Evolutionary conservation across 768 basidiomycete species (phyloP), one percentile per base, ranked within the genome.

Genomic region (Hygrocybe punicea): DNA sequence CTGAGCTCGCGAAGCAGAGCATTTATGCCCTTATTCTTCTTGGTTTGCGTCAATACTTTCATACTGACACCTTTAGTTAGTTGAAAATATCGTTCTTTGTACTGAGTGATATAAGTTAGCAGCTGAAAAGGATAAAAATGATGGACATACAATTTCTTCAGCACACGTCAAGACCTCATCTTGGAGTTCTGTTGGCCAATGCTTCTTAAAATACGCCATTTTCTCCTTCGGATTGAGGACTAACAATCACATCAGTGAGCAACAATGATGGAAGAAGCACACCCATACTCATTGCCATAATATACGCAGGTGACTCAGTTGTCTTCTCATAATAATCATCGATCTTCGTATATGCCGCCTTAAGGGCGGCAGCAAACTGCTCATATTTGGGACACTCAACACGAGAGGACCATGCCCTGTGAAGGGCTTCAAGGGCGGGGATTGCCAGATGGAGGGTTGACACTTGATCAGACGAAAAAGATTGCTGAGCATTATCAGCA

Each of bases 401-500:
- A 2, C 54, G 49, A 17, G 33, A 60, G 2, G 62, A 55, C 73
- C 71, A 76, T 2, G 59, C 64, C 6, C 58, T 55, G 55, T 73
- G 67, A 0, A 76, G 62, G 0, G 51, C 58, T 53, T 75, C 69
- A 34, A 75, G 65, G 1, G 72, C 72, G 25, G 74, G 73, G 21
- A 74, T 59, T 0, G 65, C 71, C 17, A 52, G 52, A 49, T 70
- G 64, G 13, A 75, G 65, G 0, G 67, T 61, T 2, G 72, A 63
- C 2, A 58, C 51, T 16, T 53, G 59, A 11, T 72, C 67, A n/a
- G 67, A 63, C 1, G 70, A 74, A 40, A 71, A 73, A 6, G 67
- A 62, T 47, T 73, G 73, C 57, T 75, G 72, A n/a, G n/a, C n/a
- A n/a, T n/a, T n/a, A n/a, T n/a, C n/a, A n/a, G n/a, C n/a, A n/a